A percentile compares a stretch with the other conserved stretches of the same genome.
Evolutionary conservation across 208 protist species (phyloP).

Genomic region (Crithidia expoeki): DNA sequence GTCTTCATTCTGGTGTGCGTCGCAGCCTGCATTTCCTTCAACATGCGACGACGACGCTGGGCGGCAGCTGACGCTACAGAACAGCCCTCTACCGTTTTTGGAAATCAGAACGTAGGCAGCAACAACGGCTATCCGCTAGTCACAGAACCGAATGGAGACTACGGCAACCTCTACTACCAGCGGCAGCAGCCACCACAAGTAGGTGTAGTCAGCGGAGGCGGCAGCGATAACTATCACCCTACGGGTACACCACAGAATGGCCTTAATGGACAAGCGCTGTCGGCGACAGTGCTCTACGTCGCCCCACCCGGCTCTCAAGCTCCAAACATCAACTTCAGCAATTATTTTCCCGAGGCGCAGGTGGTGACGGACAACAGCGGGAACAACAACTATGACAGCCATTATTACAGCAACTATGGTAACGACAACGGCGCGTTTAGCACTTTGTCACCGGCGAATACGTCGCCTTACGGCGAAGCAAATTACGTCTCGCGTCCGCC

Average conservation of each 20-base stretch:
- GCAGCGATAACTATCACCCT: constrained; percentile 2
- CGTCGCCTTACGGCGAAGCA: constrained; percentile 25
- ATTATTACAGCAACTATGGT: no score
- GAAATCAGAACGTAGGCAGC: not conserved
- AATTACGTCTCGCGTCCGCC: constrained; percentile 16
- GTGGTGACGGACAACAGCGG: not conserved
- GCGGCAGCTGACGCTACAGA: not conserved
- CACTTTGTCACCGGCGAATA: not conserved
- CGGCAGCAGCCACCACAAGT: constrained; percentile 14
- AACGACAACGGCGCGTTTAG: not conserved
- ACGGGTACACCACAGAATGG: not conserved
- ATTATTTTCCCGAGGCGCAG: constrained; percentile 26
- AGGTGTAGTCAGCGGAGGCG: not conserved
- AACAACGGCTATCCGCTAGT: not conserved
- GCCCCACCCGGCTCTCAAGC: constrained; percentile 6
- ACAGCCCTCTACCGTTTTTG: not conserved
- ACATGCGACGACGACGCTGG: not conserved
- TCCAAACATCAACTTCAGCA: not conserved
- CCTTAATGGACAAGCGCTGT: not conserved
- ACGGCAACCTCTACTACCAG: constrained; percentile 20
- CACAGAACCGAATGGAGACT: not conserved
- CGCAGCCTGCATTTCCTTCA: not conserved
- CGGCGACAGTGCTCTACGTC: constrained; percentile 20
- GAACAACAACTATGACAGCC: no score
- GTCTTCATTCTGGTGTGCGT: constrained; percentile 3